These are phyloP conservation scores for Lojkania enalia DNA, from an alignment of 2,329 filamentous ascomycete genomes.

Conservation along the genomic window DNA sequence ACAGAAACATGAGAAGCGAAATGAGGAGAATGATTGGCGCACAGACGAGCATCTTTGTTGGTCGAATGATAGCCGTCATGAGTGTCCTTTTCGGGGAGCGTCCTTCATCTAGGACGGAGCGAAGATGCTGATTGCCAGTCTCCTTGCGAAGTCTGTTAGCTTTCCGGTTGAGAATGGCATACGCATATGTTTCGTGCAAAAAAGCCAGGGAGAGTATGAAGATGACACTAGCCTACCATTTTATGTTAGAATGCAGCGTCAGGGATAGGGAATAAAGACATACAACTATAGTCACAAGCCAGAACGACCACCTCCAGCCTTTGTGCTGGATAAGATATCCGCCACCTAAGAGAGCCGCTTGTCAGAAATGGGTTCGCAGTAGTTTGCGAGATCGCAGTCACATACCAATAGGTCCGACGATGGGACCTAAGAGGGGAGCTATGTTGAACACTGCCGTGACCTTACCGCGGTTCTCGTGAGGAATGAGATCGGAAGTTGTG, in stretches of 20 bases:
- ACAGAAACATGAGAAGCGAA: constrained; percentile 22
- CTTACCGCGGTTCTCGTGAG: constrained; percentile 13
- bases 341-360: constrained; percentile 3
- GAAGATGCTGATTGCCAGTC: constrained; percentile 68
- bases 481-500: constrained; percentile 24
- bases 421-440: constrained; percentile 16
- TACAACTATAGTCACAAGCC: constrained; percentile 12
- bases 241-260: background rate
- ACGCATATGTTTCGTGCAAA: constrained; percentile 49
- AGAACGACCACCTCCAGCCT: constrained; percentile 21
- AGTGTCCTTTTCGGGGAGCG: constrained; percentile 16
- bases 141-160: constrained; percentile 44
- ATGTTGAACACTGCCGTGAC: constrained; percentile 16
- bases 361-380: background rate
- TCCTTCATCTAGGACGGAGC: constrained; percentile 27
- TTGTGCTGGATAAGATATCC: constrained; percentile 9
- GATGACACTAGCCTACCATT: constrained; percentile 20
- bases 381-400: too few relatives aligned
- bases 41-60: constrained; percentile 58
- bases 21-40: constrained; percentile 55
- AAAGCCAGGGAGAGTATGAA: constrained; percentile 39
- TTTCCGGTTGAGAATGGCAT: constrained; percentile 44
- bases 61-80: constrained; percentile 49
- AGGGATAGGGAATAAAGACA: constrained; percentile 7
- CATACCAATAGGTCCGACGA: constrained; percentile 4